Base-by-base conservation (phyloP, 2,329 filamentous ascomycete species). In the Lecanicillium sp. region DNA sequence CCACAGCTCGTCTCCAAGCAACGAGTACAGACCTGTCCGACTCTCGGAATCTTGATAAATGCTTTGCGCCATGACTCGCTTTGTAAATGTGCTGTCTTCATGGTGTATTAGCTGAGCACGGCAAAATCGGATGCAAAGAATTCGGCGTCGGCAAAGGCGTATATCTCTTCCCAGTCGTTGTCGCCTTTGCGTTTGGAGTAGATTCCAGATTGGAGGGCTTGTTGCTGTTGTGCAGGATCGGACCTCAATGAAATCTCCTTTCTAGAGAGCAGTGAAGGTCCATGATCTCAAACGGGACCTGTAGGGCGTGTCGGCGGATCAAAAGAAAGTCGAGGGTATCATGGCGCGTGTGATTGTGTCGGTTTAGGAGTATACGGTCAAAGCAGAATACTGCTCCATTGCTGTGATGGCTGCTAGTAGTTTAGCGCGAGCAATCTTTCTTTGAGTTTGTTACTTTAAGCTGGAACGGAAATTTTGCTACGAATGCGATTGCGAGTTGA, bases 71-170 rank as follows among this genome's bases (percentile, higher is more conserved):
- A 29, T 29, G 28, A 41, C 22, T 4, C 29, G 28, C 13, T 29
- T 20, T 12, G 30, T 37, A 22, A 29, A 37, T 12, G 16, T 20
- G 22, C 34, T 33, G 14, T 29, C 20, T 33, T 20, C 29, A 41
- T 16, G n/a, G 34, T 41, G 29, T 41, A 37, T 20, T 37, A 33
- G 34, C 29, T 41, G 6, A 41, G 39, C 28, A 41, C 34, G n/a
- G 29, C 20, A 29, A 37, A 30, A 18, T 30, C 34, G 2, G 34
- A 28, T 2, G 39, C n/a, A 14, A 41, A 17, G 7, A 25, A 37
- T 14, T 41, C 34, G 15, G 29, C 22, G 22, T 41, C 39, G n/a
- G 39, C 34, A 33, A 41, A 33, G 16, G 34, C 39, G 22, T 41
- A 37, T 17, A 33, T 29, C 13, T 41, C 39, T 12, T 12, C 33